A percentile compares a stretch with the other conserved stretches of the same genome.
These are phyloP conservation scores for Plasmodium vivax DNA, from an alignment of 169 alveolate genomes.

Conservation along the genomic window DNA sequence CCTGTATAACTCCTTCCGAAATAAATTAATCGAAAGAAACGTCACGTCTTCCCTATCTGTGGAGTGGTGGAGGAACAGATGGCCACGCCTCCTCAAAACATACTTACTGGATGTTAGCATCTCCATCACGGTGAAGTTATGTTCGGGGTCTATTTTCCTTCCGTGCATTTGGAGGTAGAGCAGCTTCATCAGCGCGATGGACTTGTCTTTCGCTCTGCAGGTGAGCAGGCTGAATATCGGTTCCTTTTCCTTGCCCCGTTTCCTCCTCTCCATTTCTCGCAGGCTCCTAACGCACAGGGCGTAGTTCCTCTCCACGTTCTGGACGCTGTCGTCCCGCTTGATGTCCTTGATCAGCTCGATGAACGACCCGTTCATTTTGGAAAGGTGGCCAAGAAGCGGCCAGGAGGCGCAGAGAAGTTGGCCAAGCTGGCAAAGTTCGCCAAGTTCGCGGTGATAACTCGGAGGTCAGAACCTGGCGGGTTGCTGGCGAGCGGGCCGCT, in stretches of 20 bases:
- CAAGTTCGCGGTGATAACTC: too few relatives aligned
- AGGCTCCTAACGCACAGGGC: slow-evolving; percentile 18
- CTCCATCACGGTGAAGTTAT: slow-evolving; percentile 43
- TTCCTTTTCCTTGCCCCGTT: not conserved
- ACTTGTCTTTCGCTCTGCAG: slow-evolving; percentile 21
- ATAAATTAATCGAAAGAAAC: slow-evolving; percentile 31
- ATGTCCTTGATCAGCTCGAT: slow-evolving; percentile 45
- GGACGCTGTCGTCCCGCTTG: slow-evolving; percentile 42
- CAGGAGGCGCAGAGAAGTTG: too few relatives aligned
- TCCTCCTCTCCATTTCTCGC: slow-evolving; percentile 16
- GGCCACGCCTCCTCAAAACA: slow-evolving; percentile 33
- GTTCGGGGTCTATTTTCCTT: slow-evolving; percentile 44
- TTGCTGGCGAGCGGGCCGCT: not conserved
- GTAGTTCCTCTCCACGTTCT: slow-evolving; percentile 39
- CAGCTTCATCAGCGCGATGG: slow-evolving; percentile 8
- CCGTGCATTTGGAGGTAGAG: slow-evolving; percentile 65
- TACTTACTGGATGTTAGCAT: slow-evolving; percentile 52
- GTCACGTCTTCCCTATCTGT: slow-evolving; percentile 37
- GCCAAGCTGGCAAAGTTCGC: too few relatives aligned
- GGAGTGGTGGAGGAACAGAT: slow-evolving; percentile 19
- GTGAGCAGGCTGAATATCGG: slow-evolving; percentile 5
- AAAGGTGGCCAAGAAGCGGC: too few relatives aligned
- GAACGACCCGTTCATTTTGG: slow-evolving; percentile 32
- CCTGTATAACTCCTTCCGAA: slow-evolving; percentile 36
- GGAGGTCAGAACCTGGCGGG: too few relatives aligned